These are phyloP conservation scores for Boletus coccyginus DNA, from an alignment of 768 basidiomycete species.

Conservation along the genomic window DNA sequence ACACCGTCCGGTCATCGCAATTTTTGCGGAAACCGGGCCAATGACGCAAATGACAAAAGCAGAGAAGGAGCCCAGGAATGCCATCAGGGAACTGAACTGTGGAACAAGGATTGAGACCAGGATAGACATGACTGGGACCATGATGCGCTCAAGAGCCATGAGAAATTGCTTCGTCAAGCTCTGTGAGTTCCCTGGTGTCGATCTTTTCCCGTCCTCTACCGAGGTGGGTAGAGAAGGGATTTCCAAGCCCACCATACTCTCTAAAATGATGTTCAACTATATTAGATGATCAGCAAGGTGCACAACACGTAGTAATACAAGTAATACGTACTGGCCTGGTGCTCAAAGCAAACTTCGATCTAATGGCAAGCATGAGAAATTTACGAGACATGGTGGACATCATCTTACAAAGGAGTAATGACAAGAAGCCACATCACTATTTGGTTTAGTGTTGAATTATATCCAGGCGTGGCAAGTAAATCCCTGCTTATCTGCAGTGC, in stretches of 20 bases:
- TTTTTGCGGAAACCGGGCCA: conserved; percentile 72
- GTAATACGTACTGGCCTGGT: conserved; percentile 64
- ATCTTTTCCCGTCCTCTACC: conserved; percentile 26
- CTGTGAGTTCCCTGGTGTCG: conserved; percentile 7
- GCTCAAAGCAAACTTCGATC: conserved; percentile 85
- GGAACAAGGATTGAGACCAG: conserved; percentile 73
- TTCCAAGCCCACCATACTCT: conserved; percentile 74
- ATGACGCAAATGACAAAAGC: conserved; percentile 76
- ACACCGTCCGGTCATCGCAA: conserved; percentile 52
- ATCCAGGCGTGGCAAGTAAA: conserved; percentile 69
- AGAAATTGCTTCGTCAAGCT: conserved; percentile 37
- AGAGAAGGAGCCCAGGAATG: conserved; percentile 88
- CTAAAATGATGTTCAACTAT: conserved; percentile 79
- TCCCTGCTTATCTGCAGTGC: conserved; percentile 72
- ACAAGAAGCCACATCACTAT: conserved; percentile 87
- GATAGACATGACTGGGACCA: conserved; percentile 59
- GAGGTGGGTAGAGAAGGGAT: conserved; percentile 7
- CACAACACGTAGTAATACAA: neutral
- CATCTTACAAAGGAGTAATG: conserved; percentile 61
- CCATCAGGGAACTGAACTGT: conserved; percentile 81
- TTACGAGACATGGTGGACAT: neutral
- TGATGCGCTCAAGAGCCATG: conserved; percentile 52
- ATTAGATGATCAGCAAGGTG: neutral
- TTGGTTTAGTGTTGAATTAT: conserved; percentile 66
- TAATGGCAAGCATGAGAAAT: conserved; percentile 26